Evolutionary conservation across 2,329 filamentous ascomycete genomes (phyloP).

Genomic region (Emmonsiellopsis sp.): DNA sequence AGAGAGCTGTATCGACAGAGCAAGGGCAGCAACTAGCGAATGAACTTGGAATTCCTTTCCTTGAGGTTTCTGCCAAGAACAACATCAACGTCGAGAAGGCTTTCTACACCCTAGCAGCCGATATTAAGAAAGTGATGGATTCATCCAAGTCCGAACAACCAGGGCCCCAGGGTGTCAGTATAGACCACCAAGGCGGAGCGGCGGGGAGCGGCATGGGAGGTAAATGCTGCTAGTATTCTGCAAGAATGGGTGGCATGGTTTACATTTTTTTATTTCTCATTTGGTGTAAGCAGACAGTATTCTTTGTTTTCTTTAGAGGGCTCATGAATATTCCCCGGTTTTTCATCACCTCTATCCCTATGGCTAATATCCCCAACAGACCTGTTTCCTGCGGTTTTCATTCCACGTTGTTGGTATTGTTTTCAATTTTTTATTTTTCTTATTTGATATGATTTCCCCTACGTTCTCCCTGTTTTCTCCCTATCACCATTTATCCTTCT

Average conservation of each 20-base stretch:
- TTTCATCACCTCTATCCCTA: too few relatives aligned
- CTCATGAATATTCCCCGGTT: neutral
- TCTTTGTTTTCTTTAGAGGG: neutral
- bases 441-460: too few relatives aligned
- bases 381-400: conserved; percentile 3
- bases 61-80: conserved; percentile 96
- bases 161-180: conserved; percentile 54
- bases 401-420: conserved; percentile 4
- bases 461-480: neutral
- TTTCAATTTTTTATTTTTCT: conserved; percentile 1
- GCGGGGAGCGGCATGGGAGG: conserved; percentile 43
- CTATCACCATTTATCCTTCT: conserved; percentile 7
- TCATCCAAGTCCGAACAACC: conserved; percentile 67
- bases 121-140: conserved; percentile 99
- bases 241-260: neutral
- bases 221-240: conserved; percentile 63
- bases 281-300: neutral
- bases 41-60: conserved; percentile 94
- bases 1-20: conserved; percentile 86
- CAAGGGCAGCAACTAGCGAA: conserved; percentile 87
- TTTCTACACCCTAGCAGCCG: conserved; percentile 86
- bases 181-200: conserved; percentile 51
- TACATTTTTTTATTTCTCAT: conserved; percentile 4
- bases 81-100: conserved; percentile 99
- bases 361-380: neutral